phyloP scores from a whole-genome alignment of 495 filamentous ascomycete species.

The Talaromyces thailandensis region DNA sequence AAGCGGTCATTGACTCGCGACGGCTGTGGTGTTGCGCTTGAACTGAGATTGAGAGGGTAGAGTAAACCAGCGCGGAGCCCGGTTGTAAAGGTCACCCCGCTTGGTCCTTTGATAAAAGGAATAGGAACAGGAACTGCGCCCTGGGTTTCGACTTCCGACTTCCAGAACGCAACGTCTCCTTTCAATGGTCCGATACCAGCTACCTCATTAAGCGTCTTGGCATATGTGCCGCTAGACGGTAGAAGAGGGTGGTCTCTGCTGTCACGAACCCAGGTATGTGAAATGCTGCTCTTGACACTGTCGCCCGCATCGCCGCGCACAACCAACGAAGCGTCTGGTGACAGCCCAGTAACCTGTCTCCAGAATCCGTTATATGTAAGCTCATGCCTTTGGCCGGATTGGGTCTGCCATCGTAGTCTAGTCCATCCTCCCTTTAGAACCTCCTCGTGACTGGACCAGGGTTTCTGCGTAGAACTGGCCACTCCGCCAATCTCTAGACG shows the following conservation, averaged over 20 bases:
- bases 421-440: constrained; percentile 69
- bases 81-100: constrained; percentile 64
- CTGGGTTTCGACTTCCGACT: constrained; percentile 75
- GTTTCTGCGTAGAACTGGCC: constrained; percentile 72
- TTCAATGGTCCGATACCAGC: constrained; percentile 77
- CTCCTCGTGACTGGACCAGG: constrained; percentile 91
- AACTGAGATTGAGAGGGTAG: constrained; percentile 49
- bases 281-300: constrained; percentile 76
- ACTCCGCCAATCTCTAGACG: constrained; percentile 66
- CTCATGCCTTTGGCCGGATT: constrained; percentile 57
- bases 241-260: constrained; percentile 71
- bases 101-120: constrained; percentile 54
- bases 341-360: constrained; percentile 78
- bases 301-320: constrained; percentile 84
- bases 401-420: constrained; percentile 61
- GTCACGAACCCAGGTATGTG: constrained; percentile 73
- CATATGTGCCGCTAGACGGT: constrained; percentile 69
- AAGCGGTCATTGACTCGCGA: constrained; percentile 92
- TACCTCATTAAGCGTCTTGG: constrained; percentile 68
- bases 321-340: constrained; percentile 63
- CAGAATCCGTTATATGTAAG: constrained; percentile 71
- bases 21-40: constrained; percentile 40
- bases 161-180: constrained; percentile 87
- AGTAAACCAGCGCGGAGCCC: constrained; percentile 56
- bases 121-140: constrained; percentile 61